These are phyloP conservation scores for Thelonectria rubi DNA, from an alignment of 2,329 filamentous ascomycete species.

Conservation along the genomic window DNA sequence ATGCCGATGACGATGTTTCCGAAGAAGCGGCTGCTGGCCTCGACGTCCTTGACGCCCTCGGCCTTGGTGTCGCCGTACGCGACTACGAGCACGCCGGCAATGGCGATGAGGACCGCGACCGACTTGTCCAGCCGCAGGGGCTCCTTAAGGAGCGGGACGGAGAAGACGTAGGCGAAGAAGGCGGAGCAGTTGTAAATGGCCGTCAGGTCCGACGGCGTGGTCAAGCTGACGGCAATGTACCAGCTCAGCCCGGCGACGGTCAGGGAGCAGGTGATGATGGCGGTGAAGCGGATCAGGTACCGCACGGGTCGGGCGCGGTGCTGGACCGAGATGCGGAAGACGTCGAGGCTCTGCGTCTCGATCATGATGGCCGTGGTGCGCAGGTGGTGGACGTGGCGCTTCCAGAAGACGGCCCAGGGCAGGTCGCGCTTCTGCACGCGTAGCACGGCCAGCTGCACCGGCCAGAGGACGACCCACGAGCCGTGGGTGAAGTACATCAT, in stretches of 20 bases:
- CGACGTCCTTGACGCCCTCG: conserved; percentile 53
- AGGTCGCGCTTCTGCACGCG: conserved; percentile 80
- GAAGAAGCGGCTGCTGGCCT: conserved; percentile 73
- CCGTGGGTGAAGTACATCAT: conserved; percentile 99
- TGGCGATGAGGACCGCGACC: conserved; percentile 85
- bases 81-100: conserved; percentile 90
- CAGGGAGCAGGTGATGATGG: conserved; percentile 83
- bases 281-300: conserved; percentile 83
- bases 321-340: conserved; percentile 56
- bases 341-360: conserved; percentile 77
- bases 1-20: conserved; percentile 93
- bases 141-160: conserved; percentile 87
- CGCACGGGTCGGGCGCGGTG: conserved; percentile 55
- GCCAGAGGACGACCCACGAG: conserved; percentile 92
- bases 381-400: conserved; percentile 62
- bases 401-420: conserved; percentile 88
- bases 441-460: conserved; percentile 80
- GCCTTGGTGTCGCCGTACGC: conserved; percentile 82
- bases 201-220: conserved; percentile 90
- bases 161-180: conserved; percentile 98
- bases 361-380: conserved; percentile 79
- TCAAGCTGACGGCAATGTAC: conserved; percentile 95
- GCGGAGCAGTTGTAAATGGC: conserved; percentile 99
- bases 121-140: conserved; percentile 86
- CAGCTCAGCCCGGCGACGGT: conserved; percentile 92